These are phyloP conservation scores for Neopestalotiopsis clavispora DNA, from an alignment of 2,329 filamentous ascomycete genomes.

Conservation along the genomic window DNA sequence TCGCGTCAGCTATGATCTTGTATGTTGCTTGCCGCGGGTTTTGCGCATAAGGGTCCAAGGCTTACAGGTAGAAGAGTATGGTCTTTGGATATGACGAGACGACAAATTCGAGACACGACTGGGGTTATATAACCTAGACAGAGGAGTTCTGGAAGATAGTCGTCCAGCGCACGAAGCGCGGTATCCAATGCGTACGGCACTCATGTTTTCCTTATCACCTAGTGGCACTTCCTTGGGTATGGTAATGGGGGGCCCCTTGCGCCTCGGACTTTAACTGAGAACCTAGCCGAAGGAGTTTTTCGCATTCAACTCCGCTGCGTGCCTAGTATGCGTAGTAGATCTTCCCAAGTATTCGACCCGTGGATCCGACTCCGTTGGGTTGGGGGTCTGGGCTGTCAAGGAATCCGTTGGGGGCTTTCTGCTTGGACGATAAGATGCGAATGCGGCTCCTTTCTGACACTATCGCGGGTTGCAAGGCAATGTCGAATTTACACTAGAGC, in stretches of 20 bases:
- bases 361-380: slow-evolving; percentile 11
- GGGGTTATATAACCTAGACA: slow-evolving; percentile 5
- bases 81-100: neutral
- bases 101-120: neutral
- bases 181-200: slow-evolving; percentile 7
- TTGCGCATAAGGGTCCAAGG: neutral
- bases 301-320: neutral
- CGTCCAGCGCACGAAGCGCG: slow-evolving; percentile 7
- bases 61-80: slow-evolving; percentile 5
- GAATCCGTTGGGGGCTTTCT: slow-evolving; percentile 2
- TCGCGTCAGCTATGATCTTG: neutral
- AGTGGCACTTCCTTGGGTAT: neutral
- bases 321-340: neutral
- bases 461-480: neutral
- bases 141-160: neutral
- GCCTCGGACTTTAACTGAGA: slow-evolving; percentile 1
- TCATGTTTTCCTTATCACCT: slow-evolving; percentile 12
- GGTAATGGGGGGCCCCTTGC: neutral
- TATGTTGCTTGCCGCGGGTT: neutral
- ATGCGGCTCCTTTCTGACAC: slow-evolving; percentile 3
- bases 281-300: slow-evolving; percentile 2
- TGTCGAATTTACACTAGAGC: neutral
- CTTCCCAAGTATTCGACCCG: neutral
- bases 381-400: neutral
- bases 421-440: slow-evolving; percentile 1